These are phyloP conservation scores for Tricholoma furcatifolium DNA, from an alignment of 768 basidiomycete species.

Conservation along the genomic window DNA sequence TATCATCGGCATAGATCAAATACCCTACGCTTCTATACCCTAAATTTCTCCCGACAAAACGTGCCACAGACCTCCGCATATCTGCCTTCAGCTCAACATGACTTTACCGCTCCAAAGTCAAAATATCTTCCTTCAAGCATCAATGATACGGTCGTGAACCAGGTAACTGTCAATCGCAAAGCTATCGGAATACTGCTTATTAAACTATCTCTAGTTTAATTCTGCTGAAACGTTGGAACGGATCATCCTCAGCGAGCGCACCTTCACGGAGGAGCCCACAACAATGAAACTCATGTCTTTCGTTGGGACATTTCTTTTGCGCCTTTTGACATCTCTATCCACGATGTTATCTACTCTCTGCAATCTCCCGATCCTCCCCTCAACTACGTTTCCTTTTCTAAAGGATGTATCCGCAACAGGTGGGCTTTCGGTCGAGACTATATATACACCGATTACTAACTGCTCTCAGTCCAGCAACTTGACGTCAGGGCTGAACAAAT, in stretches of 20 bases:
- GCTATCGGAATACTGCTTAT: not conserved
- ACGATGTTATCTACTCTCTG: slow-evolving; percentile 10
- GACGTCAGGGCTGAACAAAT: slow-evolving; percentile 56
- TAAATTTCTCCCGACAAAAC: slow-evolving; percentile 27
- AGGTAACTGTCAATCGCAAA: slow-evolving; percentile 29
- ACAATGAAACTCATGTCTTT: not conserved
- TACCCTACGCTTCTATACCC: slow-evolving; percentile 64
- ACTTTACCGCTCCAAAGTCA: slow-evolving; percentile 32
- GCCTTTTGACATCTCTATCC: slow-evolving; percentile 5
- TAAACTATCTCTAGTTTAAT: slow-evolving; percentile 38
- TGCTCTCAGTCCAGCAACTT: slow-evolving; percentile 53
- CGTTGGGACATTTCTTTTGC: slow-evolving; percentile 1
- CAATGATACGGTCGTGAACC: slow-evolving; percentile 36
- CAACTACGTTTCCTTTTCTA: slow-evolving; percentile 21
- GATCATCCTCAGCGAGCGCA: not conserved
- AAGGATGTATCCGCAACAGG: slow-evolving; percentile 46
- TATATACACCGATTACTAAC: not conserved
- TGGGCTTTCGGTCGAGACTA: slow-evolving; percentile 14
- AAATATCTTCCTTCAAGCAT: slow-evolving; percentile 24
- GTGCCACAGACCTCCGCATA: slow-evolving; percentile 18
- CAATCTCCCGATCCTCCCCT: slow-evolving; percentile 20
- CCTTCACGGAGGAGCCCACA: not conserved
- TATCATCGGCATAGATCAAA: slow-evolving; percentile 53
- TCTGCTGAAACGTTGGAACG: slow-evolving; percentile 28
- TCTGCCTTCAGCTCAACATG: slow-evolving; percentile 31